Evolutionary conservation across 768 basidiomycete genomes (phyloP), one percentile per base, ranked within the genome.

Genomic region (Dioszegia hungarica): DNA sequence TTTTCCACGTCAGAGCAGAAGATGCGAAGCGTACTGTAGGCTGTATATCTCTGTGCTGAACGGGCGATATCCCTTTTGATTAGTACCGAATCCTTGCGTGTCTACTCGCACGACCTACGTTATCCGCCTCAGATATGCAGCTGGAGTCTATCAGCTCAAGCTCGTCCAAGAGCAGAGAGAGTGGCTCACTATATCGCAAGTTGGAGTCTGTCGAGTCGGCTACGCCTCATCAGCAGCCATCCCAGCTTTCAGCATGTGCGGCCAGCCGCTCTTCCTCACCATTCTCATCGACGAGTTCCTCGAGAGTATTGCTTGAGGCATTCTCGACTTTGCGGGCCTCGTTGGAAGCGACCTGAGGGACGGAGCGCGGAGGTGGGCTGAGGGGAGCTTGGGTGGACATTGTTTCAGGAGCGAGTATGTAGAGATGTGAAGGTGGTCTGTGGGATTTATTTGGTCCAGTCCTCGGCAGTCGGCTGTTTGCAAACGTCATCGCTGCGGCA

Each of bases 131-230:
- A 70, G 58, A 54, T 77, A 77, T 10, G 76, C 76, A 48, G 72
- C 74, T 75, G 45, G 24, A 15, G 19, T 24, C n/a, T 25, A 40
- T 39, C 37, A 41, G 48, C 34, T 36, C 43, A 20, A 22, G 34
- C 20, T 37, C 25, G 6, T 14, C 5, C n/a, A 8, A n/a, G n/a
- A n/a, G n/a, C n/a, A n/a, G n/a, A n/a, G n/a, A n/a, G n/a, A n/a
- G n/a, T n/a, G n/a, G 57, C 72, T 34, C 33, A 75, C 74, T 72
- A 49, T 77, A 77, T 62, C 76, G 64, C 4, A 73, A 54, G 50
- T 72, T 72, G 25, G 66, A 67, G 25, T 77, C 73, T 8, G 74
- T 75, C 14, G 74, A 71, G 55, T 77, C 76, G 38, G 67, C 74
- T 74, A 38, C 1, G 36, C 27, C 47, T 34, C 15, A 20, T 25